Percentiles rank a stretch among this genome's conserved stretches.
These are phyloP conservation scores for Cystobasidium pallidum DNA, from an alignment of 1,284 basidiomycete species.

Conservation along the genomic window DNA sequence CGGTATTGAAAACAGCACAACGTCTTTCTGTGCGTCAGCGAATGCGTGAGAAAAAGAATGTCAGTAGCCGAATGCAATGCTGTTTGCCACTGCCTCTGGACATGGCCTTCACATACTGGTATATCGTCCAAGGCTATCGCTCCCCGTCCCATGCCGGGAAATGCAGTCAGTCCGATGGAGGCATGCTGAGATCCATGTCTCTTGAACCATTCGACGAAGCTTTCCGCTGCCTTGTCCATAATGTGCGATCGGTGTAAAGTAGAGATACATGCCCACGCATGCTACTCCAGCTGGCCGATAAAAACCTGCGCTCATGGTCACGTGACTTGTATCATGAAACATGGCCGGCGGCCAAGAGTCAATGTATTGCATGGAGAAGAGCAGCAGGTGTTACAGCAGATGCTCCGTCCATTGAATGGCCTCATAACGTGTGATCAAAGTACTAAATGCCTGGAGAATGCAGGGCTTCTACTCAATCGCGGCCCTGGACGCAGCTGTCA, in stretches of 20 bases:
- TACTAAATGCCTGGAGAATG: too few relatives aligned
- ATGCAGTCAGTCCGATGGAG: slow-evolving; percentile 61
- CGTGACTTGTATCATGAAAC: too few relatives aligned
- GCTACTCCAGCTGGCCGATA: background rate
- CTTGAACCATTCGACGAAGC: slow-evolving; percentile 58
- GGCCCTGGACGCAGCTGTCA: too few relatives aligned
- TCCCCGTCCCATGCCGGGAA: slow-evolving; percentile 67
- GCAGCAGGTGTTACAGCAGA: too few relatives aligned
- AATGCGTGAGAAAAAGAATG: background rate
- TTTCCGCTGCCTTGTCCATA: slow-evolving; percentile 13
- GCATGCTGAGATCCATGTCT: slow-evolving; percentile 55
- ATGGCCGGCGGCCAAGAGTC: too few relatives aligned
- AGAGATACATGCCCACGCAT: background rate
- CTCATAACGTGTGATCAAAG: too few relatives aligned
- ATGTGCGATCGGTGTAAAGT: background rate
- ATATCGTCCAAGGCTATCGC: slow-evolving; percentile 72
- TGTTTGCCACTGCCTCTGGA: background rate
- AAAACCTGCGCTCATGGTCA: slow-evolving; percentile 1
- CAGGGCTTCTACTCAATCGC: too few relatives aligned
- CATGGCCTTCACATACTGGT: slow-evolving; percentile 61
- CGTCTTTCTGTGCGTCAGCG: slow-evolving; percentile 63
- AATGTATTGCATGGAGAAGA: too few relatives aligned
- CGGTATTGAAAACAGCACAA: slow-evolving; percentile 81
- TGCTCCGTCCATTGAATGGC: too few relatives aligned
- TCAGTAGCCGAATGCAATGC: background rate